A percentile compares a stretch with the other conserved stretches of the same genome.
phyloP scores from a whole-genome alignment of 352 stramenopile genomes.

The Phytopythium delawarense region DNA sequence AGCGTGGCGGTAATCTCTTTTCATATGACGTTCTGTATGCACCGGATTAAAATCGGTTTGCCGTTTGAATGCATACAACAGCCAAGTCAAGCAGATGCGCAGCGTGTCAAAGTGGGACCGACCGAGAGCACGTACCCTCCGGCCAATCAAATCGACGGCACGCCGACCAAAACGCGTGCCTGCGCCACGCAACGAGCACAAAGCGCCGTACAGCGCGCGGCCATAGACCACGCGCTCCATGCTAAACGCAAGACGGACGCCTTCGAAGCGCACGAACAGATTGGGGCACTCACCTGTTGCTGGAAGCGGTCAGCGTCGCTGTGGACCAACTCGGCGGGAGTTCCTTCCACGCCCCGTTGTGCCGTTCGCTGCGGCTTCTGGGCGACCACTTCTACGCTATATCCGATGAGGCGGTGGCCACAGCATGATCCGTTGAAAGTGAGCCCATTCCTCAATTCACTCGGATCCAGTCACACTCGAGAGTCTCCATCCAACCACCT shows the following conservation, averaged over 20 bases:
- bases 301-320: too few species aligned
- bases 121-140: background rate
- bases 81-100: background rate
- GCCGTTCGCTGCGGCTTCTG: background rate
- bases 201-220: background rate
- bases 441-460: constrained; percentile 8
- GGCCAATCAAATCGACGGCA: background rate
- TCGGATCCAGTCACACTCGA: background rate
- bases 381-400: background rate
- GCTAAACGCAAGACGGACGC: background rate
- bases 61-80: background rate
- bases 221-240: background rate
- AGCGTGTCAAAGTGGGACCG: constrained; percentile 1
- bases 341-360: too few species aligned
- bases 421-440: background rate
- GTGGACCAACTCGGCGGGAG: too few species aligned
- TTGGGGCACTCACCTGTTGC: too few species aligned
- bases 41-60: background rate
- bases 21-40: background rate
- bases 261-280: background rate
- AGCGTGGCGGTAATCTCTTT: background rate
- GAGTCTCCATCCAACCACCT: background rate
- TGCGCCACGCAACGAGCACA: constrained; percentile 2
- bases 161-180: constrained; percentile 1
- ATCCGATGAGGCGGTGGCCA: background rate